Base-by-base conservation (phyloP, 2,329 filamentous ascomycete genomes). In the Fusarium sp. region DNA sequence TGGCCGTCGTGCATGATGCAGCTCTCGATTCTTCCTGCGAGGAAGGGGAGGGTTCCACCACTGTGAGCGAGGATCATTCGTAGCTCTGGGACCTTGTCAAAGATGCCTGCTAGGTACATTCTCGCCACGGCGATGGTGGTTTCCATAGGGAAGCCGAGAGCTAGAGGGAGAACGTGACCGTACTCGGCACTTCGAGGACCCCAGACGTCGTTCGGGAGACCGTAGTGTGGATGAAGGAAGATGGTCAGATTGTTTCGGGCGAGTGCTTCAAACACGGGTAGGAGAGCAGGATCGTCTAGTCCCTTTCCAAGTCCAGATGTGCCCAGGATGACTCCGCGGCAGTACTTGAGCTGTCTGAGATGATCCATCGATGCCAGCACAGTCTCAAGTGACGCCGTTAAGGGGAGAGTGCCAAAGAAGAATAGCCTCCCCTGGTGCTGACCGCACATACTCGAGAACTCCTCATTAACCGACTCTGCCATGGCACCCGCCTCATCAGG, bases 221-320 rank as follows among this genome's bases (percentile, higher is more conserved):
- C 94, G 77, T 97, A 97, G 79, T 97, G 94, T 27, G 94, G 94
- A 79, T 97, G 94, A 56, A 97, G 79, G 81, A 97, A 97, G 53
- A 97, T 83, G 23, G 91, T 83, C 33, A 93, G 83, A 7, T 83
- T 79, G 0, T 87, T 86, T 40, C 86, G 84, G 42, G 92, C 87
- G 1, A 97, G 79, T 0, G 90, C 89, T 10, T 84, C 78, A 79
- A 93, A 92, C 10, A 97, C 85, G 0, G 91, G 89, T 34, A 95
- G 85, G 25, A 97, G 81, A 1, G 81, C 80, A 2, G 87, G 84
- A 78, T 97, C 94, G 76, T 97, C 94, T 1, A 97, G 84, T 0
- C 94, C 93, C 10, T 86, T 82, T 0, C 93, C 93, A 0, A 97
- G 82, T 0, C 94, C 94, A 0, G 90, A 89, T 0, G 94, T 97